These are phyloP conservation scores for Penicillium frequentans DNA, from an alignment of 2,329 filamentous ascomycete species.

Conservation along the genomic window DNA sequence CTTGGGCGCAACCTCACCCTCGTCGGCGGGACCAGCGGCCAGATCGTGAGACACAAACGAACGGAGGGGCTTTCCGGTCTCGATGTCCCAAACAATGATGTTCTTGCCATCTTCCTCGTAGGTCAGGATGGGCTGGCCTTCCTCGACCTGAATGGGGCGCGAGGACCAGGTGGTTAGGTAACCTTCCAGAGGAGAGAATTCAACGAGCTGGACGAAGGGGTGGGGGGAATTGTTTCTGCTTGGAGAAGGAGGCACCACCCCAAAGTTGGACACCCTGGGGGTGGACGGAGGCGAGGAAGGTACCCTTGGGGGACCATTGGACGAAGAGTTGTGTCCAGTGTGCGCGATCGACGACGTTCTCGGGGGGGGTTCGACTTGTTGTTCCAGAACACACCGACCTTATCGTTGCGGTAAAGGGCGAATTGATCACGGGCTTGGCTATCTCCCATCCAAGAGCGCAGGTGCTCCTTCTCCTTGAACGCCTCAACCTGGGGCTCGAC, in stretches of 20 bases:
- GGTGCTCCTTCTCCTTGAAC: conserved; percentile 89
- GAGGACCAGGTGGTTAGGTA: conserved; percentile 98
- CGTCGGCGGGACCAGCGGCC: conserved; percentile 53
- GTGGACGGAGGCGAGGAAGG: conserved; percentile 92
- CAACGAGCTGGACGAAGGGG: conserved; percentile 90
- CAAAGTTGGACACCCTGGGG: conserved; percentile 95
- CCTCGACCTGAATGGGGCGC: conserved; percentile 86
- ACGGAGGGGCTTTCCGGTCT: conserved; percentile 82
- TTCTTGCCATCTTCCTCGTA: conserved; percentile 98
- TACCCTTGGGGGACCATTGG: conserved; percentile 95
- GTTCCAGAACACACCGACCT: conserved; percentile 96
- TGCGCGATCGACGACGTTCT: conserved; percentile 84
- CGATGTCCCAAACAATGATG: conserved; percentile 98
- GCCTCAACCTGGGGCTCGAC: conserved; percentile 75
- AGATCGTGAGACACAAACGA: conserved; percentile 91
- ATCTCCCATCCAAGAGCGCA: conserved; percentile 91
- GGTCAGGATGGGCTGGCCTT: conserved; percentile 79
- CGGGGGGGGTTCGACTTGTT: conserved; percentile 86
- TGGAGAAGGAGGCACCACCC: conserved; percentile 86
- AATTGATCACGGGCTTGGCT: conserved; percentile 91
- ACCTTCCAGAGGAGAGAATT: conserved; percentile 90
- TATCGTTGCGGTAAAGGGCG: conserved; percentile 87
- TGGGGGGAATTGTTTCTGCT: conserved; percentile 93
- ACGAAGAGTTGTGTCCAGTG: conserved; percentile 99
- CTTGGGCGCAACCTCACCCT: conserved; percentile 68